phyloP scores from a whole-genome alignment of 1,284 basidiomycete species.

The Pseudozyma tsukubaensis region DNA sequence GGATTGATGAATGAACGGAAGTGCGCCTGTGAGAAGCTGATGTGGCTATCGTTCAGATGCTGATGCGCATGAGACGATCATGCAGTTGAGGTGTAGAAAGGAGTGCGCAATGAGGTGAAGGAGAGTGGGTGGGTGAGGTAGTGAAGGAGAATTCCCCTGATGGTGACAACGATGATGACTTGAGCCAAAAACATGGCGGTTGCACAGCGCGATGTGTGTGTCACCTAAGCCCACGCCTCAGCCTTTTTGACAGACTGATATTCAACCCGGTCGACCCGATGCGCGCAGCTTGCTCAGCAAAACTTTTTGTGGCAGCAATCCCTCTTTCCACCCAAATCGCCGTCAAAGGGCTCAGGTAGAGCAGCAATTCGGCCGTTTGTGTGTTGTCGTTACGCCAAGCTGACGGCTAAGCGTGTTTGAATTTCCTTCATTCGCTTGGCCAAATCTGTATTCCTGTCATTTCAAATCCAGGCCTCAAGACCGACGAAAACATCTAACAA shows the following conservation, averaged over 20 bases:
- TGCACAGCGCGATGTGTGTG: background rate
- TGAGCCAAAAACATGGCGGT: background rate
- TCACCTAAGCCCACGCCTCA: no score
- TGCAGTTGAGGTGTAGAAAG: background rate
- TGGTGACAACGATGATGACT: constrained; percentile 4
- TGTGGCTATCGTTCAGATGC: constrained; percentile 9
- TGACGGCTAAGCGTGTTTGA: no score
- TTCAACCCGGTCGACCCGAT: constrained; percentile 18
- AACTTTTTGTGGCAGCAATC: constrained; percentile 12
- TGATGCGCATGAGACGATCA: constrained; percentile 12
- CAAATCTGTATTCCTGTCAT: no score
- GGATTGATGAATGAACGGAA: background rate
- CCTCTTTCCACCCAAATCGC: background rate
- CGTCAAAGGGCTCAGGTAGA: no score
- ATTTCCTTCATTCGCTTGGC: no score
- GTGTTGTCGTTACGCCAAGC: background rate
- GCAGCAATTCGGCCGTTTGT: constrained; percentile 25
- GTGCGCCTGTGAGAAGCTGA: background rate
- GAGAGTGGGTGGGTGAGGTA: background rate
- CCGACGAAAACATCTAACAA: constrained; percentile 8
- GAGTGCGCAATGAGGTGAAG: background rate
- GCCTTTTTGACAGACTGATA: background rate
- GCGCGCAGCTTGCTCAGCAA: constrained; percentile 26
- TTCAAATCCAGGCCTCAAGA: background rate
- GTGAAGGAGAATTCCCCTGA: background rate